Evolutionary conservation across 345 rosid species (phyloP).

Genomic region (Populus pruinosa): DNA sequence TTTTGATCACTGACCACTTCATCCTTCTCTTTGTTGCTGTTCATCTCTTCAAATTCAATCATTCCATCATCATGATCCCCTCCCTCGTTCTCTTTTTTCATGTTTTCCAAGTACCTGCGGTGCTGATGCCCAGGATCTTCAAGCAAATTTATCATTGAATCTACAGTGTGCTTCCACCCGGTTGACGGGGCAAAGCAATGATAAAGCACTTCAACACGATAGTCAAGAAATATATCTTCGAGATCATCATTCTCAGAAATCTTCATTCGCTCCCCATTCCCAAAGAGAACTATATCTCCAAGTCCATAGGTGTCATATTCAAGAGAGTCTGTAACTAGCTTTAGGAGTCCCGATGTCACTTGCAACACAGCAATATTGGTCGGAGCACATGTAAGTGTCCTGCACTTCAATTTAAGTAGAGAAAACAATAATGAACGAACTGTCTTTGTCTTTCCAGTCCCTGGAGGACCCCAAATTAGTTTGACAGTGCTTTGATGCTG

Average conservation of each 20-base stretch:
- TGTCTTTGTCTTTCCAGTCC: conserved; percentile 54
- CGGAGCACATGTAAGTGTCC: conserved; percentile 52
- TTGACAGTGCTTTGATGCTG: conserved; percentile 28
- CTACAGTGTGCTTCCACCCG: conserved; percentile 38
- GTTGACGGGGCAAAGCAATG: conserved; percentile 16
- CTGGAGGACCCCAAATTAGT: conserved; percentile 61
- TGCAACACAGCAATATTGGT: conserved; percentile 44
- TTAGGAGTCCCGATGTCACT: conserved; percentile 36
- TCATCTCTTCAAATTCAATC: neutral
- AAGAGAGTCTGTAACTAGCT: conserved; percentile 12
- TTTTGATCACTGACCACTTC: neutral
- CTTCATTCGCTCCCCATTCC: conserved; percentile 36
- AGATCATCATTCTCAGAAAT: conserved; percentile 22
- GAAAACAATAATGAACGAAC: conserved; percentile 28
- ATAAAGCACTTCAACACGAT: conserved; percentile 27
- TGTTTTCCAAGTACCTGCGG: neutral
- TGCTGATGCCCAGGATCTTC: conserved; percentile 22
- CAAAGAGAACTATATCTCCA: conserved; percentile 46
- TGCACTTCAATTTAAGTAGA: conserved; percentile 35
- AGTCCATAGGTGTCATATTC: conserved; percentile 18
- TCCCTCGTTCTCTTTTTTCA: neutral
- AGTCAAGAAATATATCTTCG: conserved; percentile 33
- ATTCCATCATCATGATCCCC: neutral
- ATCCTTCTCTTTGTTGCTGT: neutral
- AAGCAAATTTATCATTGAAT: conserved; percentile 32